These are phyloP conservation scores for Talaromyces piceae DNA, from an alignment of 2,329 filamentous ascomycete genomes.

Conservation along the genomic window DNA sequence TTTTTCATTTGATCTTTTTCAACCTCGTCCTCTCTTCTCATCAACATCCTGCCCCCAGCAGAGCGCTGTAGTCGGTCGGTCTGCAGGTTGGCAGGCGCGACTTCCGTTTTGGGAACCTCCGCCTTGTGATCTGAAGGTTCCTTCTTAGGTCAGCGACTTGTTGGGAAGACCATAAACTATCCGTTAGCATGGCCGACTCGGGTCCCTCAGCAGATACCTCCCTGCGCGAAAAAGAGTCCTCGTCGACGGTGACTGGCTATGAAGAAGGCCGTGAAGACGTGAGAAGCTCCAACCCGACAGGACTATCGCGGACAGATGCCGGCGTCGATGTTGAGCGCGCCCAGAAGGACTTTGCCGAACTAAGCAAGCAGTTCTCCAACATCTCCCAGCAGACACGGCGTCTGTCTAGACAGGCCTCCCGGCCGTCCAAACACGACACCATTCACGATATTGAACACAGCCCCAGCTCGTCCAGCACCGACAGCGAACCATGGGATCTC, in stretches of 20 bases:
- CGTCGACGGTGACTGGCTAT: slow-evolving; percentile 1
- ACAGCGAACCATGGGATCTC: slow-evolving; percentile 62
- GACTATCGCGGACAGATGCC: slow-evolving; percentile 23
- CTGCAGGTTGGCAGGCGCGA: too few relatives aligned
- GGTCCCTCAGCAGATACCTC: too few relatives aligned
- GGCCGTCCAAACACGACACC: slow-evolving; percentile 18
- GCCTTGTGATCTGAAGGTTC: too few relatives aligned
- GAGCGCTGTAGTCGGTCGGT: too few relatives aligned
- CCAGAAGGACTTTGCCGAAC: slow-evolving; percentile 36
- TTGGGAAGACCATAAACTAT: background rate
- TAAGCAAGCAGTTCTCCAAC: slow-evolving; percentile 32
- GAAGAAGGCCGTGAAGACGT: slow-evolving; percentile 10
- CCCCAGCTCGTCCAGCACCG: slow-evolving; percentile 31
- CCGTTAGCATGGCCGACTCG: background rate
- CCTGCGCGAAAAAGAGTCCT: background rate
- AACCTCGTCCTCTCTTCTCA: too few relatives aligned
- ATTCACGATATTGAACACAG: slow-evolving; percentile 54
- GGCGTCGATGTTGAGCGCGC: slow-evolving; percentile 41
- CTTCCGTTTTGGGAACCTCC: too few relatives aligned
- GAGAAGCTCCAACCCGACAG: slow-evolving; percentile 6
- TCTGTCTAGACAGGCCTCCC: slow-evolving; percentile 27
- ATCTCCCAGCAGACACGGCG: slow-evolving; percentile 30
- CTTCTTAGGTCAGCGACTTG: background rate
- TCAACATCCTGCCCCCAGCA: too few relatives aligned
- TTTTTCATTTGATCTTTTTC: too few relatives aligned